Evolutionary conservation across 768 basidiomycete genomes (phyloP), one percentile per base, ranked within the genome.

Genomic region (Asterophora parasitica): DNA sequence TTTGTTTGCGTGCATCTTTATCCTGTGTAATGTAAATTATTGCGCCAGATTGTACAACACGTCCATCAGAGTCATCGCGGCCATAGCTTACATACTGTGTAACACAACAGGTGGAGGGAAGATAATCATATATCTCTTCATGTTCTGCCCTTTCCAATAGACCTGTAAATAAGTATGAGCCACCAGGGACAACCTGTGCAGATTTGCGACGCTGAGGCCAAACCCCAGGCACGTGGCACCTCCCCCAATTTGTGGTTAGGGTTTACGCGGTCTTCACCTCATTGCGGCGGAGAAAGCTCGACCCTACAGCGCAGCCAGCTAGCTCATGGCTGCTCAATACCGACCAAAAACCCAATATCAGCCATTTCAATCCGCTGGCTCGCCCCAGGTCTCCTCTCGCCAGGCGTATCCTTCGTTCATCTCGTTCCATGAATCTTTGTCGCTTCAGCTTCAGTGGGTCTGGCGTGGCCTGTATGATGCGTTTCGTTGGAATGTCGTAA

Each of bases 371-470:
- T 61, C 47, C 4, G 27, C 15, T 10, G 50, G 61, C 4, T 64
- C 72, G 55, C 47, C 63, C 64, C 59, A 49, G 30, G 39, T 54
- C 12, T 66, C 74, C 3, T 68, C 83, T 15, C 71, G 84, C 31
- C 61, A 75, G 3, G 63, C 74, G 2, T 91, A 90, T 64, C 88
- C 89, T 0, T 61, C 71, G 10, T 91, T 90, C 63, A 72, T 90
- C 6, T 75, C 87, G 1, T 52, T 85, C 3, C 72, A 71, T 11
- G 77, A 85, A 19, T 82, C 87, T 0, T 59, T 78, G 13, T 61
- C 67, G 57, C 67, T 88, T 3, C 88, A 90, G 56, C 50, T 79
- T 8, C 70, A 63, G 43, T 90, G 81, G 68, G 72, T 76, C 11
- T 71, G 71, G 55, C 64, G 65, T 8, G 89, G 88, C 12, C 60